Evolutionary conservation across 352 stramenopile genomes (phyloP), one percentile per base, ranked within the genome.

Genomic region (Halophytophthora batemanensis): DNA sequence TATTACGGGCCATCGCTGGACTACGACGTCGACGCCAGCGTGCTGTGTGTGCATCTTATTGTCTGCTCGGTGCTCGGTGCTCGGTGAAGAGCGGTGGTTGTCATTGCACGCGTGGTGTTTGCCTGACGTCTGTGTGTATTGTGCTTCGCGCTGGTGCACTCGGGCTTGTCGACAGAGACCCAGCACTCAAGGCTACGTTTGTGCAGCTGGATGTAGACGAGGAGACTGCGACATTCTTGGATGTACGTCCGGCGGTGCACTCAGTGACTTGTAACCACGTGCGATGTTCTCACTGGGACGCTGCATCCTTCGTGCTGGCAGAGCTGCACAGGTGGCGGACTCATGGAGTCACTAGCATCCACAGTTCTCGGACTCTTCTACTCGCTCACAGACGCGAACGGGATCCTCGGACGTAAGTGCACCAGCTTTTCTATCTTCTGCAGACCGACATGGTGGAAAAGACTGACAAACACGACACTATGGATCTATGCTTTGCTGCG

Each of bases 301-400:
- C 31, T 22, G 18, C 19, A 44, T 31, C 39, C 23, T 50, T 40
- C 14, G 23, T 49, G 15, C 22, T 48, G 45, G 18, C 29, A 93
- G 83, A 89, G 75, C 10, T 93, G 83, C 49, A 89, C 75, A n/a
- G 74, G 79, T 13, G 80, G 78, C 17, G 74, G 70, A 44, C 53
- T 90, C 31, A 84, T 82, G 37, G 72, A 90, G 39, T 82, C 79
- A 0, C 28, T 90, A 18, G 64, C 69, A 3, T 91, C 83, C 28
- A 86, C 67, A 0, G 42, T 91, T 5, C 71, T 93, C 8, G 77
- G 82, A 25, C 66, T 83, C 52, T 93, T 91, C 42, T 93, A 89
- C 65, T 91, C 81, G 21, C 61, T 90, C 25, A 93, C 83, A 4
- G 83, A 93, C 64, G 64, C 71, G 36, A 93, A 93, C 51, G 83